Conservation (phyloP, 2,329 filamentous ascomycete genomes). For the Aureobasidium sp. region DNA sequence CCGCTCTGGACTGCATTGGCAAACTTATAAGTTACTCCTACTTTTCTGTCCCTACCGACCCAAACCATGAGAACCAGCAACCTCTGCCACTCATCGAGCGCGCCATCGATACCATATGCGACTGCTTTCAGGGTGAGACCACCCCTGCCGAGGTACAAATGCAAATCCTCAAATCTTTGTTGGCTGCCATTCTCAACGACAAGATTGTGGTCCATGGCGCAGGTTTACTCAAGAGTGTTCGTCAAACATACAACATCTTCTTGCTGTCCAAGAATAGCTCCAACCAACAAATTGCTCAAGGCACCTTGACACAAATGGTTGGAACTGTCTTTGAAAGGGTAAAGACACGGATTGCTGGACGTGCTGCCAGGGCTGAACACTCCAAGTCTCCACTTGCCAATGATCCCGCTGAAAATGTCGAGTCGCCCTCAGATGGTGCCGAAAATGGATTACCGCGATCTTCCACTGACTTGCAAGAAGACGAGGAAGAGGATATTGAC, state of each 20-base stretch:
- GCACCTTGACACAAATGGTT: constrained; percentile 96
- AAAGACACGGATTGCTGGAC: constrained; percentile 76
- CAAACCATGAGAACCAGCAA: constrained; percentile 19
- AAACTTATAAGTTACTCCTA: constrained; percentile 99
- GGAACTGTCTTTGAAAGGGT: constrained; percentile 96
- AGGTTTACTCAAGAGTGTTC: constrained; percentile 88
- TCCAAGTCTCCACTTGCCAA: constrained; percentile 37
- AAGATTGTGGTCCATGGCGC: constrained; percentile 98
- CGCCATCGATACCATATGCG: constrained; percentile 98
- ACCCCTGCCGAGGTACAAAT: constrained; percentile 89
- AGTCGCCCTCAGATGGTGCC: constrained; percentile 21
- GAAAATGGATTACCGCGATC: constrained; percentile 30
- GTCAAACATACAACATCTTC: constrained; percentile 98
- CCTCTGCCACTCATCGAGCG: constrained; percentile 79
- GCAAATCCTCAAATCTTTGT: constrained; percentile 93
- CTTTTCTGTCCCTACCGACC: constrained; percentile 66
- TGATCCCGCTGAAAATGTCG: constrained; percentile 21
- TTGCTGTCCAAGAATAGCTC: constrained; percentile 85
- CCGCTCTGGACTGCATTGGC: constrained; percentile 92
- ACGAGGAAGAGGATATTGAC: constrained; percentile 39
- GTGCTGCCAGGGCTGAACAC: constrained; percentile 64
- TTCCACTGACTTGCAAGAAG: constrained; percentile 22
- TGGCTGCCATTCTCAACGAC: constrained; percentile 94
- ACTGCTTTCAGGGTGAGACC: constrained; percentile 95
- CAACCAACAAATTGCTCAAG: constrained; percentile 96